These are phyloP conservation scores for Fomitopsis palustris DNA, from an alignment of 1,284 basidiomycete species.

Conservation along the genomic window DNA sequence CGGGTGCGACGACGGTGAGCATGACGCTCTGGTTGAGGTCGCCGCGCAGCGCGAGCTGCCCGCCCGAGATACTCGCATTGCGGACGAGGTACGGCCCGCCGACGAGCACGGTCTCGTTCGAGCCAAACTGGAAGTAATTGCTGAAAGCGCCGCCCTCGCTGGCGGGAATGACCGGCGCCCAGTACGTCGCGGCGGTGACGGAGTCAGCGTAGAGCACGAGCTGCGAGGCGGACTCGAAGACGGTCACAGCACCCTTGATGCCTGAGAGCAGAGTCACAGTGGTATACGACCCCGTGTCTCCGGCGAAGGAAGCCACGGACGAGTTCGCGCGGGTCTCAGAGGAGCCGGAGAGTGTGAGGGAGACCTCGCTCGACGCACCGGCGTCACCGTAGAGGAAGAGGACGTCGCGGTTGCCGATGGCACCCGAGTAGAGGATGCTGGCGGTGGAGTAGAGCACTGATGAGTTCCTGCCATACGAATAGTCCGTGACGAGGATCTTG, in stretches of 20 bases:
- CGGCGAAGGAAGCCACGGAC: slow-evolving; percentile 30
- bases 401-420: slow-evolving; percentile 63
- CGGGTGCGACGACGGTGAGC: slow-evolving; percentile 50
- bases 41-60: slow-evolving; percentile 40
- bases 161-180: slow-evolving; percentile 42
- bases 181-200: slow-evolving; percentile 55
- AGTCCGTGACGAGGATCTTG: slow-evolving; percentile 67
- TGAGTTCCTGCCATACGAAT: slow-evolving; percentile 54
- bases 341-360: slow-evolving; percentile 44
- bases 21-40: slow-evolving; percentile 42
- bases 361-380: slow-evolving; percentile 56
- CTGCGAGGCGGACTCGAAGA: slow-evolving; percentile 64
- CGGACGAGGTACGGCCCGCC: slow-evolving; percentile 56
- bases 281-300: slow-evolving; percentile 18
- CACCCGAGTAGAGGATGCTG: slow-evolving; percentile 61
- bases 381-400: slow-evolving; percentile 65
- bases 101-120: slow-evolving; percentile 47
- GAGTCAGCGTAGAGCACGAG: slow-evolving; percentile 66
- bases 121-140: slow-evolving; percentile 48
- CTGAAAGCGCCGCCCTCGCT: slow-evolving; percentile 27
- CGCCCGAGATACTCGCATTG: slow-evolving; percentile 40
- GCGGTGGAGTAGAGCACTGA: slow-evolving; percentile 64
- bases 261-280: slow-evolving; percentile 51
- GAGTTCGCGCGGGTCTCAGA: slow-evolving; percentile 28
- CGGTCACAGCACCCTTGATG: slow-evolving; percentile 51